Evolutionary conservation across 2,329 filamentous ascomycete genomes (phyloP).

Genomic region (Daldinia eschscholtzii): DNA sequence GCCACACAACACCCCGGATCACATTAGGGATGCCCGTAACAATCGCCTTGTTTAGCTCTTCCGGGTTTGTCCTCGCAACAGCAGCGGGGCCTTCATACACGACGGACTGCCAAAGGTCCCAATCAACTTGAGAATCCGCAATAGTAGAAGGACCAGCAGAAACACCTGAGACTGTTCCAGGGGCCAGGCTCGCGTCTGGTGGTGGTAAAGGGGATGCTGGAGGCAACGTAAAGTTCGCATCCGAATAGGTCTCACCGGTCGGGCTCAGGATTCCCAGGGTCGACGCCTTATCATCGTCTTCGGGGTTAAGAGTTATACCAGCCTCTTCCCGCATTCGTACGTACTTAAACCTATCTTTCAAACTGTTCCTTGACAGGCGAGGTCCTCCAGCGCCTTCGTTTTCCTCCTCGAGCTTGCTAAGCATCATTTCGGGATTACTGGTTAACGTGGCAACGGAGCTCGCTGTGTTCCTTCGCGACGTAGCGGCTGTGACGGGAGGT

Average conservation of each 20-base stretch:
- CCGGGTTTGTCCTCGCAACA: constrained; percentile 86
- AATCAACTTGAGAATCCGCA: constrained; percentile 85
- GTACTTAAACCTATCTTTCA: constrained; percentile 84
- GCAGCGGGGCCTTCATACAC: constrained; percentile 94
- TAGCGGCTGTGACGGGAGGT: constrained; percentile 58
- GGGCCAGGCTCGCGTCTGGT: constrained; percentile 78
- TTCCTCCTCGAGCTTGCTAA: constrained; percentile 82
- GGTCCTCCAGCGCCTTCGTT: constrained; percentile 62
- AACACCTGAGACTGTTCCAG: constrained; percentile 87
- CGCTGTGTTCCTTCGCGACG: constrained; percentile 77
- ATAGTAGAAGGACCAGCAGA: constrained; percentile 79
- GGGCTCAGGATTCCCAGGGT: constrained; percentile 46
- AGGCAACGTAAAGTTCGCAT: constrained; percentile 44
- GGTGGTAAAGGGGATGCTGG: constrained; percentile 68
- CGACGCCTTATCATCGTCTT: constrained; percentile 65
- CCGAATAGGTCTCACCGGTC: constrained; percentile 46
- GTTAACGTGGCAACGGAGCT: constrained; percentile 83
- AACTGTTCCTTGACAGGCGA: constrained; percentile 69
- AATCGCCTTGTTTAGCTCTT: constrained; percentile 91
- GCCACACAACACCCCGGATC: constrained; percentile 98
- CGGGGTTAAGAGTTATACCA: constrained; percentile 64
- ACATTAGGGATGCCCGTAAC: constrained; percentile 93
- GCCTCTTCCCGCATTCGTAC: constrained; percentile 81
- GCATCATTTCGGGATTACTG: constrained; percentile 85
- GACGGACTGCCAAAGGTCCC: constrained; percentile 97